Conservation (phyloP, 192 early-diverging fungal genomes). For the Backusella macrospora region DNA sequence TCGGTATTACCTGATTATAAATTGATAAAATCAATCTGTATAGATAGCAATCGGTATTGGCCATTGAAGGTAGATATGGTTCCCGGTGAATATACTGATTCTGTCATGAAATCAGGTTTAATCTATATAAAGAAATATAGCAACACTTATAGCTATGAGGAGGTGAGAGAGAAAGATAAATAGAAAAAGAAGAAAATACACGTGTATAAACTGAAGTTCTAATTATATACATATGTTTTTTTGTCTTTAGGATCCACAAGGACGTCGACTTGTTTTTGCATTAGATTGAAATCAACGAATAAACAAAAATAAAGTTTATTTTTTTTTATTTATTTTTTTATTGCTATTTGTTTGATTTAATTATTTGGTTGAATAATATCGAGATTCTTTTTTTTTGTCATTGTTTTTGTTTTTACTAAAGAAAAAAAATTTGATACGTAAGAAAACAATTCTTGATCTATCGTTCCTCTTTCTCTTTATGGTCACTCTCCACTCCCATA, state of each 20-base stretch:
- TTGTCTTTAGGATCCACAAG: neutral
- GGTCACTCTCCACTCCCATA: too few relatives aligned
- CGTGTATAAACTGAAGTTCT: too few relatives aligned
- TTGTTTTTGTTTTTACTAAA: too few relatives aligned
- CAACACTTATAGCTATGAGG: neutral
- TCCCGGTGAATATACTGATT: neutral
- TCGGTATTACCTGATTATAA: slow-evolving; percentile 2
- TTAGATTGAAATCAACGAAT: neutral
- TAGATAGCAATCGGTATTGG: slow-evolving; percentile 14
- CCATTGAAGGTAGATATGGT: neutral
- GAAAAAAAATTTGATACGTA: too few relatives aligned
- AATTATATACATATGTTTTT: too few relatives aligned
- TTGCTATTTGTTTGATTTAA: too few relatives aligned
- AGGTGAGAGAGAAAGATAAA: neutral
- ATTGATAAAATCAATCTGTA: neutral
- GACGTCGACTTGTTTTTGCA: neutral
- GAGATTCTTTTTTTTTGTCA: too few relatives aligned
- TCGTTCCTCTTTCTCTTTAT: too few relatives aligned
- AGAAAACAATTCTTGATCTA: too few relatives aligned
- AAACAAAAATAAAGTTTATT: neutral
- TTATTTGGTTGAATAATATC: too few relatives aligned
- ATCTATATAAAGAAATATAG: neutral
- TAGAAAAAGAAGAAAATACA: neutral
- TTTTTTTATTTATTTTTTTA: too few relatives aligned
- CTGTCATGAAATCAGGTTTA: slow-evolving; percentile 10